Evolutionary conservation across 1,139 yeast species (phyloP), one percentile per base, ranked within the genome.

Genomic region (Hemisphaericaspora lyxosophila): DNA sequence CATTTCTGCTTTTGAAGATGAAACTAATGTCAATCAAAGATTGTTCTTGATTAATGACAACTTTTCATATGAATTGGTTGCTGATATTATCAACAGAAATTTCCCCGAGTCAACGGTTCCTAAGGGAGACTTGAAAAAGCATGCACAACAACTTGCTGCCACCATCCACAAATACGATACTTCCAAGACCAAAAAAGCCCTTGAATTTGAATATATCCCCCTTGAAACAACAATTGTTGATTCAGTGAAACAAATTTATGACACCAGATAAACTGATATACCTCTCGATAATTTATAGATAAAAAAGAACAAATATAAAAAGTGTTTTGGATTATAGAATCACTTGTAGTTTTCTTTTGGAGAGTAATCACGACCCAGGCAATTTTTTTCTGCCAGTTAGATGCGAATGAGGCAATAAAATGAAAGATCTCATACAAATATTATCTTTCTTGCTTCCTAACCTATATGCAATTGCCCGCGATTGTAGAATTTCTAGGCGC

Each of bases 241-340:
- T 48, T 52, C 75, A 4, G 67, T 68, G 17, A 39, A 51, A 27
- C 78, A 73, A 48, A 59, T 72, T 29, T 42, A 67, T 38, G 52
- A 54, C 61, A 26, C 34, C 11, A 15, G 14, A 12, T 25, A 25
- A 16, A 25, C n/a, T n/a, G n/a, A n/a, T n/a, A n/a, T n/a, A n/a
- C n/a, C n/a, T n/a, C n/a, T n/a, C n/a, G n/a, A n/a, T n/a, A n/a
- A n/a, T n/a, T n/a, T n/a, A n/a, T n/a, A n/a, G n/a, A n/a, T n/a
- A n/a, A n/a, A n/a, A n/a, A n/a, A n/a, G n/a, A n/a, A n/a, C n/a
- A n/a, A n/a, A n/a, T n/a, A n/a, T n/a, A n/a, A n/a, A n/a, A n/a
- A n/a, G n/a, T n/a, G n/a, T n/a, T n/a, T n/a, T n/a, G n/a, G n/a
- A n/a, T n/a, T n/a, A n/a, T n/a, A n/a, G n/a, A n/a, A n/a, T n/a